phyloP scores from a whole-genome alignment of 1,284 basidiomycete genomes.

The Entoloma clypeatum region DNA sequence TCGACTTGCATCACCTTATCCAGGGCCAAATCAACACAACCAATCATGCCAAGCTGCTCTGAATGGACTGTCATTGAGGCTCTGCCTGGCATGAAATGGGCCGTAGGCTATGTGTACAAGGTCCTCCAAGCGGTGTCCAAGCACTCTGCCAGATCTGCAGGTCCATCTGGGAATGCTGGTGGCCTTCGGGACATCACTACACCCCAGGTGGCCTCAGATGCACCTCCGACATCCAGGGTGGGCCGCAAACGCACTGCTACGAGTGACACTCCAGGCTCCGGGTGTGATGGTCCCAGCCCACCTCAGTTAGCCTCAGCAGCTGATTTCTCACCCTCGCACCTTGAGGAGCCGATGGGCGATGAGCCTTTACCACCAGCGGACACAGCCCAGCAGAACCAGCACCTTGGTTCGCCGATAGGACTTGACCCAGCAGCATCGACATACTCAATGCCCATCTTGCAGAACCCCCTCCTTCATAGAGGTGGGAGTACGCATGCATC shows the following conservation, averaged over 20 bases:
- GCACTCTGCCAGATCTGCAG: background rate
- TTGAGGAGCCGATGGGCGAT: background rate
- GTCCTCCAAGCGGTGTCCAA: background rate
- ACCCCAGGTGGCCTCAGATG: background rate
- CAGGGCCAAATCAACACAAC: background rate
- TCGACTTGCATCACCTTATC: too few relatives aligned
- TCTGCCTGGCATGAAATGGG: background rate
- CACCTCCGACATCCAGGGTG: background rate
- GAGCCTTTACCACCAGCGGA: background rate
- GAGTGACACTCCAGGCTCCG: background rate
- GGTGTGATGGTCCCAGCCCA: background rate
- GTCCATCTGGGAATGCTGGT: background rate
- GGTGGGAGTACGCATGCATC: too few relatives aligned
- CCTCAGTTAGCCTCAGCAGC: background rate
- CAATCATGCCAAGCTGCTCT: too few relatives aligned
- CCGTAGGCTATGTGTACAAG: background rate
- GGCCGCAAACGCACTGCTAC: constrained; percentile 1
- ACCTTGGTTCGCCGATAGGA: background rate
- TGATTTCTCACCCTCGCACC: constrained; percentile 1
- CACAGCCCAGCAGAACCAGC: background rate
- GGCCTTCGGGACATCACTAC: too few relatives aligned
- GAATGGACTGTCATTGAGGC: too few relatives aligned
- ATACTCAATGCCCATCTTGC: too few relatives aligned
- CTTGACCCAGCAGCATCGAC: background rate
- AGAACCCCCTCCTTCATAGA: too few relatives aligned